Percentiles rank a stretch among this genome's conserved stretches.
phyloP scores from a whole-genome alignment of 495 filamentous ascomycete species.

The Aspergillus sclerotioniger region DNA sequence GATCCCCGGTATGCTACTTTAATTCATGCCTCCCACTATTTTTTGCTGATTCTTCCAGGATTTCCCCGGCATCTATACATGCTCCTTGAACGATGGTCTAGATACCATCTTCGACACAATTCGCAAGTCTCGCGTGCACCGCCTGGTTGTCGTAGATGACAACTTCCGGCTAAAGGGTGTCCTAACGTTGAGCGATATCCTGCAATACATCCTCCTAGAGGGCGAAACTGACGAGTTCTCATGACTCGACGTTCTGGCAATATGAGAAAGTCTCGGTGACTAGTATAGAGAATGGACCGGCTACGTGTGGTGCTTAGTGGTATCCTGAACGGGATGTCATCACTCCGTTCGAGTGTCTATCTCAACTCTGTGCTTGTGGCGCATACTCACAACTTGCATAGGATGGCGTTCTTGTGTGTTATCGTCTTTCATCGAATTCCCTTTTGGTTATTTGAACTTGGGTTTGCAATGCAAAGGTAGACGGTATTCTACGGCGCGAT shows the following conservation, averaged over 20 bases:
- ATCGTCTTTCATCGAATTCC: constrained; percentile 4
- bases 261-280: too few species aligned
- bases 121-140: constrained; percentile 88
- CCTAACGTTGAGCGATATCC: constrained; percentile 91
- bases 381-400: constrained; percentile 40
- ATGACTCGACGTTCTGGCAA: constrained; percentile 28
- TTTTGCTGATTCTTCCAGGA: constrained; percentile 51
- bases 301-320: too few species aligned
- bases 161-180: constrained; percentile 81
- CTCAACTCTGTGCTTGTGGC: constrained; percentile 9
- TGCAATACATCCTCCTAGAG: constrained; percentile 89
- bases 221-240: constrained; percentile 59
- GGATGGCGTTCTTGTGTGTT: constrained; percentile 31
- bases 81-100: constrained; percentile 83
- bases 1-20: constrained; percentile 61
- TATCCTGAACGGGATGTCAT: too few species aligned
- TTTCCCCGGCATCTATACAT: constrained; percentile 95
- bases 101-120: constrained; percentile 97
- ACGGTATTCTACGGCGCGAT: constrained; percentile 30
- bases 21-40: neutral
- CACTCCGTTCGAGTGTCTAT: too few species aligned
- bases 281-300: too few species aligned
- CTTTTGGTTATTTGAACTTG: constrained; percentile 1
- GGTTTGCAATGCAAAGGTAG: constrained; percentile 26
- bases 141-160: constrained; percentile 89